Percentiles rank a stretch among this genome's conserved stretches.
These are phyloP conservation scores for Albizia julibrissin DNA, from an alignment of 306 rosid genomes.

Conservation along the genomic window DNA sequence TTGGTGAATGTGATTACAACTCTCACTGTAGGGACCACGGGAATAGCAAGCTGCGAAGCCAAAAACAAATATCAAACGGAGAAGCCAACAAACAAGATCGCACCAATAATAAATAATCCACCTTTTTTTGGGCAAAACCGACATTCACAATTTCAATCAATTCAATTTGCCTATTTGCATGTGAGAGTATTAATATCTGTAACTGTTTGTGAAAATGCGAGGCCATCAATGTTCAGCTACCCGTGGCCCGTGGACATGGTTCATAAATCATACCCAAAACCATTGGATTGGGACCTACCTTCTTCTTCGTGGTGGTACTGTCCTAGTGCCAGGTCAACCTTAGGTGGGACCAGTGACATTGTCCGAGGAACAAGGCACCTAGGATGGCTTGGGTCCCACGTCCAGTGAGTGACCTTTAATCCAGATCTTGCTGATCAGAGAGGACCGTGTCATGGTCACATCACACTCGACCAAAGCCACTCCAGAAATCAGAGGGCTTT, in stretches of 20 bases:
- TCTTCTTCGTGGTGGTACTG: not conserved
- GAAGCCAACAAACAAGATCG: slow-evolving; percentile 12
- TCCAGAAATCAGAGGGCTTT: slow-evolving; percentile 24
- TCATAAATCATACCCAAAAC: not conserved
- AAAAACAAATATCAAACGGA: not conserved
- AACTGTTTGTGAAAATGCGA: slow-evolving; percentile 16
- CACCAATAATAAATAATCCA: slow-evolving; percentile 19
- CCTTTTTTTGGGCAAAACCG: not conserved
- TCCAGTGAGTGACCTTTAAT: slow-evolving; percentile 4
- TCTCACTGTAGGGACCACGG: slow-evolving; percentile 95
- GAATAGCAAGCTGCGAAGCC: slow-evolving; percentile 80
- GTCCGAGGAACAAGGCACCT: slow-evolving; percentile 1
- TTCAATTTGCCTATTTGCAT: slow-evolving; percentile 9
- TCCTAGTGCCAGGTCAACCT: slow-evolving; percentile 3
- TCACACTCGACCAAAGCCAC: slow-evolving; percentile 46
- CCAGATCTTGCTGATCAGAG: not conserved
- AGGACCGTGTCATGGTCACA: slow-evolving; percentile 28
- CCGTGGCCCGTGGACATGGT: not conserved
- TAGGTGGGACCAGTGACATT: slow-evolving; percentile 8
- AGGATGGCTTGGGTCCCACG: slow-evolving; percentile 1
- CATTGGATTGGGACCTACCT: not conserved
- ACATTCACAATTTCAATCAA: slow-evolving; percentile 23
- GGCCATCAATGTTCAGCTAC: slow-evolving; percentile 23
- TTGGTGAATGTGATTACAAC: slow-evolving; percentile 95
- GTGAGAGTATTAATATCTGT: not conserved